Base-by-base conservation (phyloP, 352 stramenopile genomes). In the Globisporangium solare region DNA sequence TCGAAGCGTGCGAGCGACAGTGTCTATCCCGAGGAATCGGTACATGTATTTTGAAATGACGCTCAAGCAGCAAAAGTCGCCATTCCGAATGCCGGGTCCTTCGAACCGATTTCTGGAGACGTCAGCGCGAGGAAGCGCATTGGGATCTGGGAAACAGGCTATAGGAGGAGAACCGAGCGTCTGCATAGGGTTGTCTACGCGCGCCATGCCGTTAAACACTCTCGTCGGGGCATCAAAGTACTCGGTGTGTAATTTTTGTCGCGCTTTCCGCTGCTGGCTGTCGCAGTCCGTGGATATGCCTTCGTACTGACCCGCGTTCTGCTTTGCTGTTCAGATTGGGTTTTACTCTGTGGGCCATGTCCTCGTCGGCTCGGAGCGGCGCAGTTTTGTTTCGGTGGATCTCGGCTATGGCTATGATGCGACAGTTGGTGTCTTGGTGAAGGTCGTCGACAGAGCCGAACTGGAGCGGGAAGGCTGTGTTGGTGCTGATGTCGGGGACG, bases 11-110 rank as follows among this genome's bases (percentile, higher is more conserved):
- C 81, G 85, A 1, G 72, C 64, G 31, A 85, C 67, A 10, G 76
- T 89, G 14, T 64, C 81, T 7, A 67, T 95, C 22, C 69, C 76
- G 14, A 72, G 70, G 18, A 77, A 86, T 60, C 76, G 79, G n/a
- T 81, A 81, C 46, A 79, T 91, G 56, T 95, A 95, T 66, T 95
- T 93, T 56, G 85, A 95, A 66, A 93, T 95, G 80, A 75, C 73
- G 4, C 45, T 92, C 13, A 74, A 78, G 31, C 68, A 87, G 62
- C 54, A 57, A n/a, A 60, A 67, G 51, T 73, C 80, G 1, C 64
- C 64, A 1, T 43, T 51, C 2, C 73, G 65, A 63, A 63, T 54
- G 45, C 22, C 54, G 15, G 66, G 64, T 10, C 56, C 59, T 6
- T 55, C 56, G 32, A 62, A 31, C 22, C 47, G 49, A 15, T 37